Percentiles rank a stretch among this genome's conserved stretches.
phyloP scores from a whole-genome alignment of 2,329 filamentous ascomycete genomes.

The Botrytis tulipae region DNA sequence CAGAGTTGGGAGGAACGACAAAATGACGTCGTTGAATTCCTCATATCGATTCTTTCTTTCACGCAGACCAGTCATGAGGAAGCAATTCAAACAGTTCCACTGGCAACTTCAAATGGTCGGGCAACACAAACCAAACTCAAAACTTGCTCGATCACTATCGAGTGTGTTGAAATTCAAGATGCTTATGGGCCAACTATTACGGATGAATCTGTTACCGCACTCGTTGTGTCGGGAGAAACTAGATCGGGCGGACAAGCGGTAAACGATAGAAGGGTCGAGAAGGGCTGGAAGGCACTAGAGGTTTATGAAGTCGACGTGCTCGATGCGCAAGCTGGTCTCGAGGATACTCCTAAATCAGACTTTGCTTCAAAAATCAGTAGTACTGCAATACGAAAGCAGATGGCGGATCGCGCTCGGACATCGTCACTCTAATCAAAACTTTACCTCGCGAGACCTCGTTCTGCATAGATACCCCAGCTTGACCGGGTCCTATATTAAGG shows the following conservation, averaged over 20 bases:
- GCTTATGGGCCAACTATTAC: conserved; percentile 88
- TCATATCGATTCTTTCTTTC: conserved; percentile 59
- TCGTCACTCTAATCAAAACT: conserved; percentile 27
- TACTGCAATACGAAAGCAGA: conserved; percentile 70
- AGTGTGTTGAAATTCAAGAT: conserved; percentile 83
- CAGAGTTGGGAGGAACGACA: conserved; percentile 79
- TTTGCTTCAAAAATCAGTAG: conserved; percentile 90
- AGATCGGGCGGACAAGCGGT: conserved; percentile 78
- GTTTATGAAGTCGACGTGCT: conserved; percentile 90
- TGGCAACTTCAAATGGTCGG: conserved; percentile 44
- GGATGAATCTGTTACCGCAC: conserved; percentile 70
- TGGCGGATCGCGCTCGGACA: conserved; percentile 30
- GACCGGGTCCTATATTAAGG: neutral
- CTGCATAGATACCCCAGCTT: neutral
- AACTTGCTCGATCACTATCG: conserved; percentile 60
- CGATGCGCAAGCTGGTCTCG: conserved; percentile 60
- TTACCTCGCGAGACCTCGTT: neutral
- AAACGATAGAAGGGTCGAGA: conserved; percentile 75
- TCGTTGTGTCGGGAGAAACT: conserved; percentile 89
- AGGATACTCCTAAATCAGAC: conserved; percentile 45
- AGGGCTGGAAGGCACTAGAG: conserved; percentile 72
- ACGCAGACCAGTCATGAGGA: conserved; percentile 41
- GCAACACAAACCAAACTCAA: conserved; percentile 58
- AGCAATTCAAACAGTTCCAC: conserved; percentile 35
- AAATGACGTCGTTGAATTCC: conserved; percentile 66